Base-by-base conservation (phyloP, 1,284 basidiomycete species). In the Naganishia sp. region DNA sequence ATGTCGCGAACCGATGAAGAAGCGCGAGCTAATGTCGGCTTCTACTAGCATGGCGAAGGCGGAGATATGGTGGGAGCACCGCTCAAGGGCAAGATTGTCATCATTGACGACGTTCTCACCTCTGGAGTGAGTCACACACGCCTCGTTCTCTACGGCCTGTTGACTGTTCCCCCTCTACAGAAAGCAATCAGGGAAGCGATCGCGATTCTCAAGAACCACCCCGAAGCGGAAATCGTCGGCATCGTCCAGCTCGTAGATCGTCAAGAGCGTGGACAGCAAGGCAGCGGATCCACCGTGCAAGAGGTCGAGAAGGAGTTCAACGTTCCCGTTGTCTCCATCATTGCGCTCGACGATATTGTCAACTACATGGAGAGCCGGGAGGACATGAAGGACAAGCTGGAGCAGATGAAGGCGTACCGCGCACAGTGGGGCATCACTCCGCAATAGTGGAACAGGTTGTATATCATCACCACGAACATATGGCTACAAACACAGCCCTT, bases 31-130 rank as follows among this genome's bases (percentile, higher is more conserved):
- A 63, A 68, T 50, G 39, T 7, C 36, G 31, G 36, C 16, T 42
- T 52, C 21, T 33, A 36, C 36, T 50, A 79, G 78, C 94, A 99
- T 75, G 95, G 95, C 7, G 95, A 99, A 79, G 95, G 96, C n/a
- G 96, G 95, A 0, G 84, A 84, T 50, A 86, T 97, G 73, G 93
- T 99, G 68, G 96, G 95, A 25, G 88, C 89, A 1, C 83, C 89
- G 1, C 84, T 97, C 25, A 83, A 85, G 63, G 92, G 90, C 23
- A 87, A 89, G 76, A 90, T 97, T 2, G 85, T 98, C 55, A 86
- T 97, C 63, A 83, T 98, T 46, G 95, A 99, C 83, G 95, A 99
- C 73, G 96, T 99, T 56, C 94, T 98, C 82, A 98, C 96, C 0
- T 88, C 91, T 13, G 95, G 95, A 15, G 72, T 72, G 55, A 61